Conservation (phyloP, 2,329 filamentous ascomycete genomes). For the Exophiala calicioides region DNA sequence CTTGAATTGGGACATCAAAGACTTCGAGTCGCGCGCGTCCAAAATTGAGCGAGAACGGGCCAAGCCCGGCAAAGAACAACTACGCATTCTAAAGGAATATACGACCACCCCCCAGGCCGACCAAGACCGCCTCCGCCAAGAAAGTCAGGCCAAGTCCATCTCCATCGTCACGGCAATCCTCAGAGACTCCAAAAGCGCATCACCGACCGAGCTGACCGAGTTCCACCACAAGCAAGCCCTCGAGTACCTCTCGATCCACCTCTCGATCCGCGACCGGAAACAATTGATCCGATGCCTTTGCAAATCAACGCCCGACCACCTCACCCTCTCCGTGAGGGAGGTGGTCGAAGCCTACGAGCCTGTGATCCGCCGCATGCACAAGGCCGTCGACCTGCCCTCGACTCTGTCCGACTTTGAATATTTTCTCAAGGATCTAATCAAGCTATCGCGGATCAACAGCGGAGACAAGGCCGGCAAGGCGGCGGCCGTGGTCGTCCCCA, state of each 20-base stretch:
- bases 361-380: constrained; percentile 70
- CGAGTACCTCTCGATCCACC: constrained; percentile 69
- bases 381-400: constrained; percentile 68
- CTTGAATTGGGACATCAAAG: constrained; percentile 69
- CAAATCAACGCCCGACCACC: constrained; percentile 66
- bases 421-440: constrained; percentile 72
- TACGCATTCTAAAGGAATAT: constrained; percentile 62
- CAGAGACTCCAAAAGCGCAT: constrained; percentile 44
- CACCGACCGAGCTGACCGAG: constrained; percentile 53
- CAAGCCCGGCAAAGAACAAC: constrained; percentile 60
- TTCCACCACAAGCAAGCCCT: constrained; percentile 64
- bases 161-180: constrained; percentile 71
- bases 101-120: constrained; percentile 54
- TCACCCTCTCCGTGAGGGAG: constrained; percentile 69
- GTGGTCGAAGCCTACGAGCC: constrained; percentile 69
- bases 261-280: constrained; percentile 73
- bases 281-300: constrained; percentile 68
- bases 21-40: constrained; percentile 66
- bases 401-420: constrained; percentile 67
- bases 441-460: constrained; percentile 46
- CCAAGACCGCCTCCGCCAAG: constrained; percentile 61
- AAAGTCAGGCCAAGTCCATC: constrained; percentile 53
- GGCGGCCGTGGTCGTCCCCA: constrained; percentile 55
- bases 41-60: constrained; percentile 65
- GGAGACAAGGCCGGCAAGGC: constrained; percentile 32